Evolutionary conservation across 139 green algal species (phyloP), one percentile per base, ranked within the genome.

Genomic region (Tetradesmus lagerheimii): DNA sequence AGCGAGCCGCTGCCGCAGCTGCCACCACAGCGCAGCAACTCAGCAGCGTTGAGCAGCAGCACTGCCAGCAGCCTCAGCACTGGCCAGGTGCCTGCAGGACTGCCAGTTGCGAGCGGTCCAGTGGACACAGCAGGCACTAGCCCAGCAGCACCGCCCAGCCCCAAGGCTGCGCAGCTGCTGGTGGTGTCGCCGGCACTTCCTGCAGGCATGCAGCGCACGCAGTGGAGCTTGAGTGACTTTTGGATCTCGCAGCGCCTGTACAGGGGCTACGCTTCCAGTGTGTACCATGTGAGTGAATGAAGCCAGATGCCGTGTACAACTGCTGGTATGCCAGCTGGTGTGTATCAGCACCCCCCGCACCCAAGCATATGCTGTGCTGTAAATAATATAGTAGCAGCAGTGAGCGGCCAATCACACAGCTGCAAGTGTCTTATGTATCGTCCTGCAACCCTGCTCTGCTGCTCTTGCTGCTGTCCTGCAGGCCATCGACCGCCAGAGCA

Each of bases 151-250:
- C 67, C 2, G 29, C 25, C 23, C 57, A 71, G 57, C 57, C 14
- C 0, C 25, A 29, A 38, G 11, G n/a, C 67, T 39, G 29, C n/a
- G 67, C n/a, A 39, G 31, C n/a, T 78, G 67, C 12, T 78, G 67
- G 67, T 78, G 67, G 67, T 78, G n/a, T 71, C 57, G 16, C 57
- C 57, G 8, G 0, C 31, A 8, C 57, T 71, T 71, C 57, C 23
- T 71, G 57, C 57, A 71, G 57, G 57, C 15, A 92, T 92, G 89
- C 39, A 89, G 20, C 39, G 89, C 27, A 39, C 45, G 6, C 14
- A 87, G 20, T 92, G 89, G 89, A 87, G 57, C 15, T 35, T 92
- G 9, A 27, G 41, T 0, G 76, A 92, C 15, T 92, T 87, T 57
- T 39, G 66, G 6, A 62, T 92, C 14, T 25, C 12, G 5, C 29